Evolutionary conservation across 169 alveolate genomes (phyloP).

Genomic region (Theileria parva): DNA sequence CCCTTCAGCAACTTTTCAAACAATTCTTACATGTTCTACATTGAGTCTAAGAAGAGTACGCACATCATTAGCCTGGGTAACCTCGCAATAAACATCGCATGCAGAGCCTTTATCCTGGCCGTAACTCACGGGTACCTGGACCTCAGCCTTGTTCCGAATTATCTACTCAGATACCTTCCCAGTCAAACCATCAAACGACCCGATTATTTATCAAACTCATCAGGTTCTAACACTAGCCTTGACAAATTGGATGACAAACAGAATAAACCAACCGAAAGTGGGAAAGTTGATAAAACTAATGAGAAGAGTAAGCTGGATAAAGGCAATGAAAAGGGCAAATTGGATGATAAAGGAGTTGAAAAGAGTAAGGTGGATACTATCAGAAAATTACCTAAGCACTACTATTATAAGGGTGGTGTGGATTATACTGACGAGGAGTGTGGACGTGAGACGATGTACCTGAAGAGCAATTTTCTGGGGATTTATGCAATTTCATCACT

Average conservation of each 20-base stretch:
- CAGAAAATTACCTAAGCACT: slow-evolving; percentile 13
- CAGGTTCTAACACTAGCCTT: neutral
- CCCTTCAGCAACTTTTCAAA: slow-evolving; percentile 20
- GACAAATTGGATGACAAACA: neutral
- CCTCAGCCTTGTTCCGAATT: slow-evolving; percentile 15
- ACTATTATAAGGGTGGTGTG: slow-evolving; percentile 23
- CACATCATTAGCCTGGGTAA: slow-evolving; percentile 32
- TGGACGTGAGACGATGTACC: slow-evolving; percentile 27
- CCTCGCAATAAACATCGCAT: slow-evolving; percentile 58
- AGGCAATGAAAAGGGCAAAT: neutral
- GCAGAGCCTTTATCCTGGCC: slow-evolving; percentile 53
- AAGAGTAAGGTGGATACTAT: neutral
- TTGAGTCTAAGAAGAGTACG: slow-evolving; percentile 49
- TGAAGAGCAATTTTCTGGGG: slow-evolving; percentile 47
- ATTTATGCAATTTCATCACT: slow-evolving; percentile 49
- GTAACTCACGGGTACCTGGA: slow-evolving; percentile 51
- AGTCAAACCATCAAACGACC: neutral
- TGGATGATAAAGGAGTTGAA: neutral
- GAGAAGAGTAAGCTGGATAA: neutral
- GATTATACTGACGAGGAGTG: slow-evolving; percentile 13
- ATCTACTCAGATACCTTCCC: slow-evolving; percentile 19
- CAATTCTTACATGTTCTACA: slow-evolving; percentile 52
- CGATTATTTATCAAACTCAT: neutral
- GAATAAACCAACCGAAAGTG: neutral
- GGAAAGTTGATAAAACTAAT: neutral